Evolutionary conservation across 2,329 filamentous ascomycete genomes (phyloP).

Genomic region (Aspergillus fructus): DNA sequence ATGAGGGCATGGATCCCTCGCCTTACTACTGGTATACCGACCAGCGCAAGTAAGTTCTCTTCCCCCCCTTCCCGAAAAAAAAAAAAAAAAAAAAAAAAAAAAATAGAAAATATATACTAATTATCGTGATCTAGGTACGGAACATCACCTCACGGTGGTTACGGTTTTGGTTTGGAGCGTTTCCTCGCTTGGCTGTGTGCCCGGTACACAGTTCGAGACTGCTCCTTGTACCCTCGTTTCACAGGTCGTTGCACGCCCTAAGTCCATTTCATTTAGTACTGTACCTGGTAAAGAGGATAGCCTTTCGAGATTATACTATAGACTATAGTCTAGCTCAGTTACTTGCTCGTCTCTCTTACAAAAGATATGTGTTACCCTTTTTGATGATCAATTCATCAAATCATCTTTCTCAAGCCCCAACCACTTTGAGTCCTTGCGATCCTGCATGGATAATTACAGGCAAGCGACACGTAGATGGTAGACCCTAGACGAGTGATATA

Average conservation of each 20-base stretch:
- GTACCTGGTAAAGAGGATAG: not conserved
- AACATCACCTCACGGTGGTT: slow-evolving; percentile 86
- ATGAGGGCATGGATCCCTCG: slow-evolving; percentile 78
- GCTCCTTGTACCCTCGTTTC: slow-evolving; percentile 52
- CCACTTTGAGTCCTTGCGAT: too few species aligned
- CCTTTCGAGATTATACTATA: not conserved
- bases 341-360: not conserved
- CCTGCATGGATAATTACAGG: too few species aligned
- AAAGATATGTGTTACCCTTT: not conserved
- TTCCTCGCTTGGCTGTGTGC: slow-evolving; percentile 68
- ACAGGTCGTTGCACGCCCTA: slow-evolving; percentile 52
- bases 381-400: not conserved
- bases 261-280: slow-evolving; percentile 1
- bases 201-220: slow-evolving; percentile 64
- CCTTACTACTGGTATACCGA: slow-evolving; percentile 99
- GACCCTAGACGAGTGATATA: too few species aligned
- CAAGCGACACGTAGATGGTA: too few species aligned
- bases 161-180: slow-evolving; percentile 87
- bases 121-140: slow-evolving; percentile 66
- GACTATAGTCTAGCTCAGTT: not conserved
- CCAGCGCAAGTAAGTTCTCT: slow-evolving; percentile 74
- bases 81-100: not conserved
- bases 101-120: not conserved
- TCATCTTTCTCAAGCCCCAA: not conserved
- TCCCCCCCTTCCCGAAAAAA: not conserved